Evolutionary conservation across 768 basidiomycete species (phyloP), one percentile per base, ranked within the genome.

Genomic region (Clathrus columnatus): DNA sequence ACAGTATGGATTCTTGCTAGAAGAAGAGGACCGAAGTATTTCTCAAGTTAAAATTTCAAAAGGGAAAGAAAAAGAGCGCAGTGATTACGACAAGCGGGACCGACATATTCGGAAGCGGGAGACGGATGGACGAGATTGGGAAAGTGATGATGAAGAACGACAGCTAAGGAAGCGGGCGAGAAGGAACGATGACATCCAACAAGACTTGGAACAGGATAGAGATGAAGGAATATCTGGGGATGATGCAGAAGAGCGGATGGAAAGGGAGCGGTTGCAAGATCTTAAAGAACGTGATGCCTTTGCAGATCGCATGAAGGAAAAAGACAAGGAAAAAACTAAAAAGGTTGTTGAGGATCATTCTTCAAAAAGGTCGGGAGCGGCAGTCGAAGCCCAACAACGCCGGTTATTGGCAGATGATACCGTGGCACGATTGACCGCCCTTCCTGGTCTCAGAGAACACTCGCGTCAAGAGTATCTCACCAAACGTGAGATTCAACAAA

Each of bases 381-480:
- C 87, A 18, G 83, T 87, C 8, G 95, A 96, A 59, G 90, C 91
- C 24, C 83, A 86, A 18, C 77, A 83, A 59, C 77, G 93, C 61
- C 79, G 88, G 59, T 78, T 83, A 56, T 74, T 97, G 4, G 93
- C 88, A 17, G 91, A 96, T 61, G 87, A 92, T 65, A 60, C 76
- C 0, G 71, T 70, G 23, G 77, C 75, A 5, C 70, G 78, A 5
- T 63, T 67, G 41, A 69, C 68, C 6, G 80, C 79, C 2, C 79
- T 84, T 71, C 79, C 93, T 0, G 83, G 82, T 11, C 75, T 98
- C 6, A 83, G 96, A 42, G 75, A 88, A 56, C 89, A 86, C 62
- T 94, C 94, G 1, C 84, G 96, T 51, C 89, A 98, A 66, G 91
- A 94, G 68, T 99, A 99, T 65, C 78, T 99, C 59, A 87, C 91